A percentile compares a stretch with the other conserved stretches of the same genome.
These are phyloP conservation scores for Phylloporus scabripes DNA, from an alignment of 768 basidiomycete genomes.

Conservation along the genomic window DNA sequence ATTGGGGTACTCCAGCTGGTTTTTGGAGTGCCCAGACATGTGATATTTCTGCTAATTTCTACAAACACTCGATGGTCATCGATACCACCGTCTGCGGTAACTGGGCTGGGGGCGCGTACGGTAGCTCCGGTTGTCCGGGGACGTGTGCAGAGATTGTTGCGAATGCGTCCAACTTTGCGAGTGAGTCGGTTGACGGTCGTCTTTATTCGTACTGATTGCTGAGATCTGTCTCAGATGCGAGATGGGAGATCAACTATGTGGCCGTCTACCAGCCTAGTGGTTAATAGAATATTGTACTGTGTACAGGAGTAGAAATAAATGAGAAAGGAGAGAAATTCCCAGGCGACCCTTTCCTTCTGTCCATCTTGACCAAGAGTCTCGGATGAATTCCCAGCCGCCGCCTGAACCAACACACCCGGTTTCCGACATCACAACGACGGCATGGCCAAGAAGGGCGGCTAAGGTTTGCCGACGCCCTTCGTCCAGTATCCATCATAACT, in stretches of 20 bases:
- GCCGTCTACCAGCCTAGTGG: slow-evolving; percentile 41
- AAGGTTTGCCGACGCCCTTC: slow-evolving; percentile 36
- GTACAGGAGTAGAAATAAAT: background rate
- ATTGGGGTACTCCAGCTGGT: slow-evolving; percentile 51
- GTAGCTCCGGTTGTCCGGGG: slow-evolving; percentile 34
- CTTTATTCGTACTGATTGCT: background rate
- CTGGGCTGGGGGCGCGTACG: slow-evolving; percentile 26
- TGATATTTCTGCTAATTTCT: slow-evolving; percentile 46
- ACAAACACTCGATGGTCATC: slow-evolving; percentile 44
- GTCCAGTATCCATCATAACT: slow-evolving; percentile 3
- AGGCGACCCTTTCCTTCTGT: slow-evolving; percentile 20
- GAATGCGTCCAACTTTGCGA: slow-evolving; percentile 50
- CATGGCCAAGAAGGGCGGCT: slow-evolving; percentile 47
- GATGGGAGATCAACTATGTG: slow-evolving; percentile 55
- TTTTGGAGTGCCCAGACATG: slow-evolving; percentile 46
- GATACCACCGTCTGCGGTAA: slow-evolving; percentile 33
- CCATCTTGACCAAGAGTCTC: slow-evolving; percentile 24
- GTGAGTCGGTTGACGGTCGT: slow-evolving; percentile 24
- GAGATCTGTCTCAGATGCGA: slow-evolving; percentile 36
- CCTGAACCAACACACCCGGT: slow-evolving; percentile 38
- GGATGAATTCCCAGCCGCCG: slow-evolving; percentile 34
- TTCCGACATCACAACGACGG: slow-evolving; percentile 46
- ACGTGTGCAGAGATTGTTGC: slow-evolving; percentile 45
- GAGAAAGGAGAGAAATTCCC: slow-evolving; percentile 29
- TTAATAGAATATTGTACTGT: background rate